Evolutionary conservation across 805 yeast species (phyloP), one percentile per base, ranked within the genome.

Genomic region (Saccharomycopsis schoenii): DNA sequence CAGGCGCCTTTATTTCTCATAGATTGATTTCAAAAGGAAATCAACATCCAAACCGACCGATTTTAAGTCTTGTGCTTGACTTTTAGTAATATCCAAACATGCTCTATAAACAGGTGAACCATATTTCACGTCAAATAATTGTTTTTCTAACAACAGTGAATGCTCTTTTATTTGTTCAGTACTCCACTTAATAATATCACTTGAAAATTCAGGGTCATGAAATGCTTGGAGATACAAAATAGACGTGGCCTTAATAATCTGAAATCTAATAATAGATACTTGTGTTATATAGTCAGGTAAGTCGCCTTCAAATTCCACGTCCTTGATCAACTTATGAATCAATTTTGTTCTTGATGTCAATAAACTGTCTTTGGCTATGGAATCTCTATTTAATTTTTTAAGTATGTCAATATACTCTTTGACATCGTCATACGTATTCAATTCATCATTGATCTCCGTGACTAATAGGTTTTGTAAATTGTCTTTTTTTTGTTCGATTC

Each of bases 131-230:
- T 86, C 89, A 56, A 83, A 76, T 29, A 92, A 72, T 66, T 88
- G 92, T 60, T 87, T 82, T 56, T 83, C 81, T 66, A 91, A 80
- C 6, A 84, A 72, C 17, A 75, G 73, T 37, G 83, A 82, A 65
- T 87, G 86, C 56, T 76, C 75, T 50, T 81, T 80, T 39, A 88
- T 80, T 69, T 85, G 86, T 12, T 79, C 79, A 61, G 82, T 81
- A 40, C 86, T 81, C 96, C 97, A 90, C 64, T 84, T 83, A n/a
- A 89, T 85, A 17, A 90, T 74, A 37, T 77, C 77, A 66, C 86
- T 81, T 51, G 71, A 67, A 47, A 69, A 68, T 12, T 68, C 73
- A 15, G 59, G 59, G 15, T 68, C 68, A 14, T 74, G 77, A 72
- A 81, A 87, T 58, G 86, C 78, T 29, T 74, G 71, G 57, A 77